phyloP scores from a whole-genome alignment of 768 basidiomycete genomes.

The Calocera viscosa region DNA sequence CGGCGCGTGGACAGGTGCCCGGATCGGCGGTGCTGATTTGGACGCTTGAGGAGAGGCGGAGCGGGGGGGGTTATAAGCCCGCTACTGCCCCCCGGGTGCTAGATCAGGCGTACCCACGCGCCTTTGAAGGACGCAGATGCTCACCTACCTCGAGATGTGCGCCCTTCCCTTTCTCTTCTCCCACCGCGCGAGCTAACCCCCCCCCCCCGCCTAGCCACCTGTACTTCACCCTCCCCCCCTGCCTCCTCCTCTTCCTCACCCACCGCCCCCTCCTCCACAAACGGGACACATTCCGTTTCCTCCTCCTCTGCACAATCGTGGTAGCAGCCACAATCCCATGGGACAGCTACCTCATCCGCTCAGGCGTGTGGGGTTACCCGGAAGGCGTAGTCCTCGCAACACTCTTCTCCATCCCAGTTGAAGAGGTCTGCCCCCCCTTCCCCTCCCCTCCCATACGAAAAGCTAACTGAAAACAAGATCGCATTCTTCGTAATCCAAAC shows the following conservation, averaged over 20 bases:
- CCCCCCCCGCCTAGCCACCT: not conserved
- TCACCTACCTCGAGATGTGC: not conserved
- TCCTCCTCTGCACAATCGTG: not conserved
- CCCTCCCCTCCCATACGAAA: not conserved
- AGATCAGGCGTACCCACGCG: no score
- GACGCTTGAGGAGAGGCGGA: no score
- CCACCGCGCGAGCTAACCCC: not conserved
- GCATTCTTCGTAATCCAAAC: slow-evolving; percentile 3
- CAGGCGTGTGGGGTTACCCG: not conserved
- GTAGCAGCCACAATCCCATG: not conserved
- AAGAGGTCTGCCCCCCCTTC: not conserved
- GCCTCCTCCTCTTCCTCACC: not conserved
- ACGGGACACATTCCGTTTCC: not conserved
- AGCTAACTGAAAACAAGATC: not conserved
- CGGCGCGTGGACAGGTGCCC: no score
- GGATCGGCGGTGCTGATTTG: no score
- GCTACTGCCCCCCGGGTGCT: no score
- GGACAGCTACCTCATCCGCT: not conserved
- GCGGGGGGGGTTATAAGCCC: not conserved
- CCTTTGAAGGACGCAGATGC: not conserved
- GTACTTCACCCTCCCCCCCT: not conserved
- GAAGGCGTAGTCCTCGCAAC: not conserved
- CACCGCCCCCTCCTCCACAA: not conserved
- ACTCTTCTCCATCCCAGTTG: not conserved
- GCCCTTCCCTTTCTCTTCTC: not conserved